phyloP scores from a whole-genome alignment of 2,329 filamentous ascomycete species.

The Metarhizium anisopliae region DNA sequence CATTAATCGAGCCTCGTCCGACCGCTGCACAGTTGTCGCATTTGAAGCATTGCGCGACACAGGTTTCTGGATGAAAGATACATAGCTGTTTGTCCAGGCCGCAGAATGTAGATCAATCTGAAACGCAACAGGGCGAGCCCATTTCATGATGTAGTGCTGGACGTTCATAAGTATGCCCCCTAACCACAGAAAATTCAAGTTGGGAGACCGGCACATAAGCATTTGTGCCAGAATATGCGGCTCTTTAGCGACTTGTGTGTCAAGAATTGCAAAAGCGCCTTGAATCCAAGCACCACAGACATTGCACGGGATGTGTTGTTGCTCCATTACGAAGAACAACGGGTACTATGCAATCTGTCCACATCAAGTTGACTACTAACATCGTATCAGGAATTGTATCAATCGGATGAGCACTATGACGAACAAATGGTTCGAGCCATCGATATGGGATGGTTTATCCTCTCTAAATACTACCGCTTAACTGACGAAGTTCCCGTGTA shows the following conservation, averaged over 20 bases:
- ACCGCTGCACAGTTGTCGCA: neutral
- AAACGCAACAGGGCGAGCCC: constrained; percentile 4
- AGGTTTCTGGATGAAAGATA: constrained; percentile 5
- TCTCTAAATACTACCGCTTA: too few species aligned
- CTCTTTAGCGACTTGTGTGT: neutral
- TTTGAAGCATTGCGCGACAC: neutral
- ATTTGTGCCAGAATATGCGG: constrained; percentile 6
- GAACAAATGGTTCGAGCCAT: too few species aligned
- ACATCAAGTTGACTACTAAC: too few species aligned
- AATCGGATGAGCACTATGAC: too few species aligned
- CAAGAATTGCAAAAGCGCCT: constrained; percentile 5
- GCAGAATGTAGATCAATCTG: neutral
- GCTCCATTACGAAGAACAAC: too few species aligned
- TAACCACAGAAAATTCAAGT: constrained; percentile 10
- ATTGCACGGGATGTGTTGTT: constrained; percentile 8
- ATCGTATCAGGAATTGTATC: too few species aligned
- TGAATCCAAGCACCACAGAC: constrained; percentile 8
- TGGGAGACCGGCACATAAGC: constrained; percentile 4
- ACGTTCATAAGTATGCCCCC: constrained; percentile 7
- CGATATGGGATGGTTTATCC: too few species aligned
- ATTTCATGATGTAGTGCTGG: constrained; percentile 2
- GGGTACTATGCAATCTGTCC: too few species aligned
- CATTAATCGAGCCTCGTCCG: constrained; percentile 8
- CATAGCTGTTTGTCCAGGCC: constrained; percentile 4
- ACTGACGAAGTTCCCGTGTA: too few species aligned